Base-by-base conservation (phyloP, 345 rosid genomes). In the Lumnitzera racemosa region DNA sequence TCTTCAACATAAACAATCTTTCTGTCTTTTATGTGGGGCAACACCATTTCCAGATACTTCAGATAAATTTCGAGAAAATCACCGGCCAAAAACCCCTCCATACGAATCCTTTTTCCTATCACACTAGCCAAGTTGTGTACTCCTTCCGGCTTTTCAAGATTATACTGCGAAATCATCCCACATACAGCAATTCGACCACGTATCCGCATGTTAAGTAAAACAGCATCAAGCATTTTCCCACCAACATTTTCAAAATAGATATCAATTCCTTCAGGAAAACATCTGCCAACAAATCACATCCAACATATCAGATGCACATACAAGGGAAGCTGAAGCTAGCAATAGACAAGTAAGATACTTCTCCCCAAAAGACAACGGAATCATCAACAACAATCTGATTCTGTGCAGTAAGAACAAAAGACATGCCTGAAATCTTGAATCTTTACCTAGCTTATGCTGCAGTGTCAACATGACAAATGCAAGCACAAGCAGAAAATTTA, bases 221-320 rank as follows among this genome's bases (percentile, higher is more conserved):
- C 63, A 3, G 47, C 63, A 11, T 59, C 47, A 41, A 59, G 0
- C 25, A 1, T 47, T 46, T 59, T 49, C 12, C 63, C 63, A 1
- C 63, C 69, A 17, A 66, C 69, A 46, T 66, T 66, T 1, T 66
- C 69, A 12, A 66, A 66, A 63, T 58, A 66, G 41, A 66, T 59
- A 20, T 66, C 69, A 1, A 66, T 58, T 24, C 69, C 69, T 47
- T 59, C 63, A 8, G 69, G 63, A 27, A 66, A 66, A 56, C 59
- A 47, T 27, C 67, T 64, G 41, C 46, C 43, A 36, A 36, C 11
- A 36, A 36, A 6, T 20, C 43, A 36, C 43, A 36, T 36, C 7
- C 7, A 36, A 36, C 11, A 36, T 36, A 36, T 36, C 43, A 36
- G 10, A 36, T 36, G 10, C 7, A 36, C 43, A 36, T 9, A 36